A percentile compares a stretch with the other conserved stretches of the same genome.
phyloP scores from a whole-genome alignment of 1,284 basidiomycete species.

The Cutaneotrichosporon spelunceum region DNA sequence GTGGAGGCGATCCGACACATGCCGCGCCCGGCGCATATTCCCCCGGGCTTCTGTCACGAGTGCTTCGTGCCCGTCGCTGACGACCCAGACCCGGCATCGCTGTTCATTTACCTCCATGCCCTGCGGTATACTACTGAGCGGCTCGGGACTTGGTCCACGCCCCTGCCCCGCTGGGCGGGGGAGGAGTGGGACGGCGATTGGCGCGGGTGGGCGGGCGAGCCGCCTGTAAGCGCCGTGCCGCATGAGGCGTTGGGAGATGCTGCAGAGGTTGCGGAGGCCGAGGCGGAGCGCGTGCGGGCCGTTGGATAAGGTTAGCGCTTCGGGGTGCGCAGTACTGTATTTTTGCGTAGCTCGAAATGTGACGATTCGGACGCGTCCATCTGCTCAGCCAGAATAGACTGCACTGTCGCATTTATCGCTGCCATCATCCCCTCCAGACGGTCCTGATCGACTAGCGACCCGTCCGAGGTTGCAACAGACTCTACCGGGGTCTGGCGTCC shows the following conservation, averaged over 20 bases:
- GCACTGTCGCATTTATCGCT: background rate
- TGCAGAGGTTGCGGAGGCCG: background rate
- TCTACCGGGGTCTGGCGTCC: background rate
- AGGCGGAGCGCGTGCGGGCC: background rate
- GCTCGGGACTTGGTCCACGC: constrained; percentile 49
- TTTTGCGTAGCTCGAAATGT: too few relatives aligned
- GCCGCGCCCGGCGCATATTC: constrained; percentile 52
- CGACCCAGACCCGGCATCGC: constrained; percentile 80
- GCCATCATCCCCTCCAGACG: background rate
- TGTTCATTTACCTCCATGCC: constrained; percentile 93
- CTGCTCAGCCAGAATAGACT: background rate
- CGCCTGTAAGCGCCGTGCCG: constrained; percentile 16
- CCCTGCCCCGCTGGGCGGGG: constrained; percentile 51
- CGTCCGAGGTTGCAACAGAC: background rate
- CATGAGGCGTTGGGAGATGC: background rate
- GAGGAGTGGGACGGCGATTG: constrained; percentile 52
- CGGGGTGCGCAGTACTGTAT: too few relatives aligned
- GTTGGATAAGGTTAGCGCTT: background rate
- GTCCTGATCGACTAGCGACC: background rate
- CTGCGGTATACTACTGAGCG: constrained; percentile 64
- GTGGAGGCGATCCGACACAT: constrained; percentile 31
- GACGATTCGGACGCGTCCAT: too few relatives aligned
- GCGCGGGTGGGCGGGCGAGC: constrained; percentile 46
- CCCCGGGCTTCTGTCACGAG: constrained; percentile 62
- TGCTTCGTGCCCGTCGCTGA: constrained; percentile 87